Conservation (phyloP, 768 basidiomycete species). For the Rhizopogon vulgaris region DNA sequence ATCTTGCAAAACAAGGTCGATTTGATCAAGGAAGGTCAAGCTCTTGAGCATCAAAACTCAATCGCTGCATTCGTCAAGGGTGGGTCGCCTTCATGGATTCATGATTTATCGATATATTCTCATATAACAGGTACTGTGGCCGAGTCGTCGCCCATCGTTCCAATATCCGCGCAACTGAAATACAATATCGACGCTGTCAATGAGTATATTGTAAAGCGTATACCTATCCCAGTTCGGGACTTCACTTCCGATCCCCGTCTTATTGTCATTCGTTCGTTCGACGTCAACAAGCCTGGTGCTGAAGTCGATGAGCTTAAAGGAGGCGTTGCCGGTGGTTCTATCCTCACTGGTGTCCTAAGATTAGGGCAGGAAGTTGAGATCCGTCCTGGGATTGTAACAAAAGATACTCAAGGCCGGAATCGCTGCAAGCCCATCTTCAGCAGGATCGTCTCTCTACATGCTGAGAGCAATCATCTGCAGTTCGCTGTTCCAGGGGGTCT, state of each 20-base stretch:
- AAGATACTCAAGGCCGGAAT: constrained; percentile 85
- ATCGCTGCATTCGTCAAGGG: constrained; percentile 95
- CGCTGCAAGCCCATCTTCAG: constrained; percentile 93
- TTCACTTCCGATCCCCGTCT: constrained; percentile 88
- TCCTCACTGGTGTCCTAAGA: constrained; percentile 85
- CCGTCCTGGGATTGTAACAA: constrained; percentile 93
- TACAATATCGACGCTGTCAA: constrained; percentile 99
- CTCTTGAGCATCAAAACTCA: constrained; percentile 93
- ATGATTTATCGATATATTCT: neutral
- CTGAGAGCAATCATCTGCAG: constrained; percentile 89
- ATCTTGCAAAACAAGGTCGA: constrained; percentile 99
- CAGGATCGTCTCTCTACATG: constrained; percentile 84
- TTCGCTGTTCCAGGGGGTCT: constrained; percentile 97
- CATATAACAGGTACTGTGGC: constrained; percentile 81
- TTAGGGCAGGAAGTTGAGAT: constrained; percentile 96
- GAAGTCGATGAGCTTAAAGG: constrained; percentile 97
- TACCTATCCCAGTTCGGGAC: constrained; percentile 91
- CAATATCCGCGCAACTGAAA: constrained; percentile 96
- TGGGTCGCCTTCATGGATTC: constrained; percentile 21
- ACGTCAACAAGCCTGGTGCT: constrained; percentile 98
- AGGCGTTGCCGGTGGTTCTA: constrained; percentile 96
- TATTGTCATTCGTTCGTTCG: constrained; percentile 98
- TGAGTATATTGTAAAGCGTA: constrained; percentile 95
- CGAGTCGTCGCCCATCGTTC: constrained; percentile 94
- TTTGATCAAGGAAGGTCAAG: constrained; percentile 91